Conservation (phyloP, 164 flowering plant genomes). For the Vitis labrusca region DNA sequence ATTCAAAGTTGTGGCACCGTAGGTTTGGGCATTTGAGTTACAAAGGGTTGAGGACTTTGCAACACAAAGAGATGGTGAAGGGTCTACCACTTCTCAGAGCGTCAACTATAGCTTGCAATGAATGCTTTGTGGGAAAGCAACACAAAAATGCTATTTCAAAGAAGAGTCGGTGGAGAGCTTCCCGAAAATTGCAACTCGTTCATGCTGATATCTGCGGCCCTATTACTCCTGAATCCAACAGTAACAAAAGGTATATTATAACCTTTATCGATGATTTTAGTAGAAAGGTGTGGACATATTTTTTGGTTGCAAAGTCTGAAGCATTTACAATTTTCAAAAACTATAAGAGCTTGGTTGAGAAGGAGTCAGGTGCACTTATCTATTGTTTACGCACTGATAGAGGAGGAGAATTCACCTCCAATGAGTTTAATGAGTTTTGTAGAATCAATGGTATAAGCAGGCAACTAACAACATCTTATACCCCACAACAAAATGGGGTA, state of each 20-base stretch:
- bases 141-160: conserved; percentile 2
- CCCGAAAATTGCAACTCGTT: conserved; percentile 4
- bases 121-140: conserved; percentile 10
- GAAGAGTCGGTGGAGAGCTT: conserved; percentile 4
- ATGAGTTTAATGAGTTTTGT: neutral
- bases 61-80: conserved; percentile 9
- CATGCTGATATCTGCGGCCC: conserved; percentile 18
- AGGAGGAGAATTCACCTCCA: neutral
- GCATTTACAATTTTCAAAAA: neutral
- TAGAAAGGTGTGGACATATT: neutral
- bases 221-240: conserved; percentile 3
- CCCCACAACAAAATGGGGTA: no score
- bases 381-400: neutral
- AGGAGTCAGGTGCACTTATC: neutral
- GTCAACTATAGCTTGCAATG: neutral
- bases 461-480: no score
- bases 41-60: neutral
- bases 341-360: neutral
- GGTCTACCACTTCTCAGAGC: neutral
- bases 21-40: conserved; percentile 15
- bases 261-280: conserved; percentile 3
- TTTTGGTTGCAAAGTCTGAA: neutral
- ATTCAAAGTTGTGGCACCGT: conserved; percentile 4
- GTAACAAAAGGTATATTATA: neutral
- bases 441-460: neutral